A percentile compares a stretch with the other conserved stretches of the same genome.
Evolutionary conservation across 306 rosid genomes (phyloP).

Genomic region (Vicia villosa): DNA sequence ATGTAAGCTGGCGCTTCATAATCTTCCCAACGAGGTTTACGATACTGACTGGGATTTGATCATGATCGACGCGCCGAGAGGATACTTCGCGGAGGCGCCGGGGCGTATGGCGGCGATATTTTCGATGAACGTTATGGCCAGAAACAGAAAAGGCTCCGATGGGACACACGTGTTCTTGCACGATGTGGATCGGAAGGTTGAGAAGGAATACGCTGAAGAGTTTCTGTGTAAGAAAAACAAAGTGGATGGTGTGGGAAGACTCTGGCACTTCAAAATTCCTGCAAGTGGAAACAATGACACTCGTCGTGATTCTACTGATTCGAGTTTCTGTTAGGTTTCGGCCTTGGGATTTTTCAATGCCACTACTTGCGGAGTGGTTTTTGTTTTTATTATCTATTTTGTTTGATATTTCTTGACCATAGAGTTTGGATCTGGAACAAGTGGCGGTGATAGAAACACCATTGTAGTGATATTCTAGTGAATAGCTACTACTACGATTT

Average conservation of each 20-base stretch:
- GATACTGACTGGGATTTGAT: constrained; percentile 75
- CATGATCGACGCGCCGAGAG: constrained; percentile 87
- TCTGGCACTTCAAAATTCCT: constrained; percentile 82
- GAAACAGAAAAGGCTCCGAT: constrained; percentile 72
- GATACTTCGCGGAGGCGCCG: constrained; percentile 77
- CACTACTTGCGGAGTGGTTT: too few relatives aligned
- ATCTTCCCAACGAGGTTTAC: constrained; percentile 71
- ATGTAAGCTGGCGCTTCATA: constrained; percentile 61
- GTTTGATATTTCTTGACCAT: too few relatives aligned
- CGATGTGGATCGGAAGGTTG: constrained; percentile 82
- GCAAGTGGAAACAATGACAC: constrained; percentile 44
- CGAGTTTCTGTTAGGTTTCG: constrained; percentile 46
- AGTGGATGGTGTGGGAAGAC: constrained; percentile 69
- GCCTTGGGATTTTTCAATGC: not conserved
- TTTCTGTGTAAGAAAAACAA: constrained; percentile 66
- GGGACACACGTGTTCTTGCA: constrained; percentile 80
- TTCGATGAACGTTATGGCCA: constrained; percentile 75
- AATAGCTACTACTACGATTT: not conserved
- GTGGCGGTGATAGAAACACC: not conserved
- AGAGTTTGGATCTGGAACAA: not conserved
- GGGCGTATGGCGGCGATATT: constrained; percentile 86
- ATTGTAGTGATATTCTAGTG: not conserved
- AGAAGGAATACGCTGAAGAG: constrained; percentile 71
- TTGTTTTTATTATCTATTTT: not conserved
- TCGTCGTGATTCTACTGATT: not conserved